A percentile compares a stretch with the other conserved stretches of the same genome.
Evolutionary conservation across 148 eudicot species (phyloP).

Genomic region (Camellia sinensis): DNA sequence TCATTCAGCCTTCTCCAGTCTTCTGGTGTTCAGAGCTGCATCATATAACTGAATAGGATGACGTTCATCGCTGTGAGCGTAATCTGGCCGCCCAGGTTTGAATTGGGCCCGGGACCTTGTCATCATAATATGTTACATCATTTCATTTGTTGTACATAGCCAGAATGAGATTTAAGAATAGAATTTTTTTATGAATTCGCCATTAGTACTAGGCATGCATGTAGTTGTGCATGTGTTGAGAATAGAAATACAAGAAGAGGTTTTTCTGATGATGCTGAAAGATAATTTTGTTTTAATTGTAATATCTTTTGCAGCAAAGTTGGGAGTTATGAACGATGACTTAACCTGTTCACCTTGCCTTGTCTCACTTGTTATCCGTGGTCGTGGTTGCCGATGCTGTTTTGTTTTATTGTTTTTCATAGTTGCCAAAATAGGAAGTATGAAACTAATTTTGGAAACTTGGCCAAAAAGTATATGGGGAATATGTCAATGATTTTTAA

Average conservation of each 20-base stretch:
- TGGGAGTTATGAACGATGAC: no score
- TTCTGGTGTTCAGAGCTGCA: neutral
- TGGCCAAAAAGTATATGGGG: no score
- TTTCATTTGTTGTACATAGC: neutral
- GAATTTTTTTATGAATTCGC: neutral
- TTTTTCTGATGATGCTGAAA: neutral
- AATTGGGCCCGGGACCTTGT: neutral
- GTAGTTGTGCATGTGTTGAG: neutral
- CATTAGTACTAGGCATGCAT: neutral
- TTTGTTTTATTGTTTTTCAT: no score
- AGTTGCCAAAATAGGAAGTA: no score
- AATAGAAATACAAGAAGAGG: neutral
- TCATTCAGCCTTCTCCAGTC: slow-evolving; percentile 25
- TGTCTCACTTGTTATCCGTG: no score
- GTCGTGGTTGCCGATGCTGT: no score
- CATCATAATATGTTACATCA: neutral
- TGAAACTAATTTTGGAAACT: no score
- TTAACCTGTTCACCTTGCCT: no score
- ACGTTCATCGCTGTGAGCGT: neutral
- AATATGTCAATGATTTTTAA: no score
- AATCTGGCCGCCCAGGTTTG: neutral
- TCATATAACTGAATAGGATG: neutral
- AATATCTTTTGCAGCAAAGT: no score
- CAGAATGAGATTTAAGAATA: no score
- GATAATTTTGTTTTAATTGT: no score